These are phyloP conservation scores for Bifiguratus adelaidae DNA, from an alignment of 192 early-diverging fungal genomes.

Conservation along the genomic window DNA sequence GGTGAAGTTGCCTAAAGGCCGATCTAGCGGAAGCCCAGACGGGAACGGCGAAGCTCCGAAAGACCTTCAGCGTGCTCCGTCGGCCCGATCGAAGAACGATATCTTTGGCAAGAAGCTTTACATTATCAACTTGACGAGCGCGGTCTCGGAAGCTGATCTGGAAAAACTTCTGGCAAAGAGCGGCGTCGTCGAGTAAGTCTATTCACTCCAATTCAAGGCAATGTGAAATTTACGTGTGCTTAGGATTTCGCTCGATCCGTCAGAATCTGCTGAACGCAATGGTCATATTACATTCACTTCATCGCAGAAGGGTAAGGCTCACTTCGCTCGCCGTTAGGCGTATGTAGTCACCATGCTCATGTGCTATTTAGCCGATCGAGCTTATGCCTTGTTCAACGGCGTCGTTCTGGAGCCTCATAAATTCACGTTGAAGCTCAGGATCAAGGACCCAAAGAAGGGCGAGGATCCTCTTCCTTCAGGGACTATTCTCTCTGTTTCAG, in stretches of 20 bases:
- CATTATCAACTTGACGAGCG: too few species aligned
- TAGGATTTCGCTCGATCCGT: too few species aligned
- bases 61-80: not conserved
- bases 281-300: conserved; percentile 15
- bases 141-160: too few species aligned
- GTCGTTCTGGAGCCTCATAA: conserved; percentile 5
- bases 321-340: not conserved
- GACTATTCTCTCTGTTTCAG: conserved; percentile 17
- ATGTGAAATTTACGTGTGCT: too few species aligned
- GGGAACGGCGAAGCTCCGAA: not conserved
- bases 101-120: not conserved
- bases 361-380: conserved; percentile 20
- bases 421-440: conserved; percentile 9
- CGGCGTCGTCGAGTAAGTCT: not conserved
- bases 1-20: conserved; percentile 7
- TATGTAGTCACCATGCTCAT: not conserved
- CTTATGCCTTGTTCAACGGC: conserved; percentile 27
- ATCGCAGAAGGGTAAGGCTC: conserved; percentile 13
- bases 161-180: too few species aligned
- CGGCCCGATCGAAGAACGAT: not conserved
- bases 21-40: not conserved
- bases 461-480: conserved; percentile 15
- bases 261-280: too few species aligned
- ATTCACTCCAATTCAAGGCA: not conserved
- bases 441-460: conserved; percentile 7